Percentiles rank a stretch among this genome's conserved stretches.
Conservation (phyloP, 352 stramenopile species). For the Phytopythium delawarense region DNA sequence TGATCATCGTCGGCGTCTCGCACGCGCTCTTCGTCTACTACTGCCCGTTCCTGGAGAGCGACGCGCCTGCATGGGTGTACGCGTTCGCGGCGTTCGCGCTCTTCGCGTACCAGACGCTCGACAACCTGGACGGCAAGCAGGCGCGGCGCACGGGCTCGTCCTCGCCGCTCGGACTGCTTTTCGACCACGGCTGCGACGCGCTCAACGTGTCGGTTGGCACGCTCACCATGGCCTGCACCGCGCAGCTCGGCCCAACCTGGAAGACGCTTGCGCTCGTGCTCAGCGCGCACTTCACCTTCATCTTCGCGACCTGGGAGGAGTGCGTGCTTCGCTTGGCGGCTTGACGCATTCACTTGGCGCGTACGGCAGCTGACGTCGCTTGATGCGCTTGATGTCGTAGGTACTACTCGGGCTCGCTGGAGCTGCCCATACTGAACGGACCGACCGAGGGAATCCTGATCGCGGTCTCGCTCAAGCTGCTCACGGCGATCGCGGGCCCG, state of each 20-base stretch:
- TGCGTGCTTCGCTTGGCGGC: constrained; percentile 14
- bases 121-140: constrained; percentile 98
- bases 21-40: constrained; percentile 67
- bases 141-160: constrained; percentile 91
- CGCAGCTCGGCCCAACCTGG: constrained; percentile 78
- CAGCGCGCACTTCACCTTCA: constrained; percentile 79
- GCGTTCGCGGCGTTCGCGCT: constrained; percentile 49
- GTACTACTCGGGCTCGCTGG: constrained; percentile 94
- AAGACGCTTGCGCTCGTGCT: constrained; percentile 69
- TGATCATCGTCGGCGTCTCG: constrained; percentile 57
- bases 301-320: constrained; percentile 88
- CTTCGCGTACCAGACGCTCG: constrained; percentile 80
- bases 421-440: constrained; percentile 96
- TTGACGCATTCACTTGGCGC: background rate
- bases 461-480: constrained; percentile 66
- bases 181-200: constrained; percentile 95
- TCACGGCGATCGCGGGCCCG: constrained; percentile 55
- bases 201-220: constrained; percentile 79
- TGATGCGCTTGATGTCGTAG: constrained; percentile 10
- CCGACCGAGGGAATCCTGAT: constrained; percentile 95
- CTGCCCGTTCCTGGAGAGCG: constrained; percentile 66
- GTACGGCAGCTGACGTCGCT: background rate
- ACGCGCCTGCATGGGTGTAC: constrained; percentile 70
- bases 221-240: constrained; percentile 75
- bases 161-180: constrained; percentile 96